A percentile compares a stretch with the other conserved stretches of the same genome.
Conservation (phyloP, 305 asterid genomes). For the Nicotiana rustica region DNA sequence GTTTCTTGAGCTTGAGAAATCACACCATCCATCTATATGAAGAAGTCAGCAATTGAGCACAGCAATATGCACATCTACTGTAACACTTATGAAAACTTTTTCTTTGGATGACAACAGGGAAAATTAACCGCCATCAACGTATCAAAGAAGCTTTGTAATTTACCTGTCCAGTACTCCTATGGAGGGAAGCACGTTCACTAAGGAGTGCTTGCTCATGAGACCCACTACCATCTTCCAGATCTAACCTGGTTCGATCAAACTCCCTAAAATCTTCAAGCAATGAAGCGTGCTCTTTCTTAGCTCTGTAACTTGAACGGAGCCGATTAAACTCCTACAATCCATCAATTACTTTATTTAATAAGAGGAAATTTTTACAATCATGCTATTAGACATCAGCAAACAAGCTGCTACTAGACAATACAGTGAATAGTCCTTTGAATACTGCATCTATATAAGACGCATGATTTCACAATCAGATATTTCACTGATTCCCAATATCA, state of each 20-base stretch:
- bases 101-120: neutral
- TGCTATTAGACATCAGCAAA: conserved; percentile 10
- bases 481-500: conserved; percentile 13
- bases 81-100: neutral
- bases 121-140: neutral
- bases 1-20: conserved; percentile 98
- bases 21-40: conserved; percentile 85
- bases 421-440: neutral
- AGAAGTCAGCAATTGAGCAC: conserved; percentile 32
- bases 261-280: conserved; percentile 97
- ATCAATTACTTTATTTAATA: neutral
- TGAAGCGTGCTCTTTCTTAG: conserved; percentile 96
- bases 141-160: conserved; percentile 7
- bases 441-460: conserved; percentile 1
- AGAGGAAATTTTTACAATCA: neutral
- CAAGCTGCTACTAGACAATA: conserved; percentile 18
- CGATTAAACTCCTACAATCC: conserved; percentile 79
- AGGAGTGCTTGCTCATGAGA: conserved; percentile 88
- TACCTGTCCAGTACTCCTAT: conserved; percentile 89
- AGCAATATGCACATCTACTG: neutral
- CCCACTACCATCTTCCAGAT: conserved; percentile 92
- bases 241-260: conserved; percentile 91
- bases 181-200: conserved; percentile 85
- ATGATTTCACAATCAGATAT: neutral
- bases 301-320: conserved; percentile 86